Base-by-base conservation (phyloP, 495 filamentous ascomycete species). In the Penicillium nucicola region DNA sequence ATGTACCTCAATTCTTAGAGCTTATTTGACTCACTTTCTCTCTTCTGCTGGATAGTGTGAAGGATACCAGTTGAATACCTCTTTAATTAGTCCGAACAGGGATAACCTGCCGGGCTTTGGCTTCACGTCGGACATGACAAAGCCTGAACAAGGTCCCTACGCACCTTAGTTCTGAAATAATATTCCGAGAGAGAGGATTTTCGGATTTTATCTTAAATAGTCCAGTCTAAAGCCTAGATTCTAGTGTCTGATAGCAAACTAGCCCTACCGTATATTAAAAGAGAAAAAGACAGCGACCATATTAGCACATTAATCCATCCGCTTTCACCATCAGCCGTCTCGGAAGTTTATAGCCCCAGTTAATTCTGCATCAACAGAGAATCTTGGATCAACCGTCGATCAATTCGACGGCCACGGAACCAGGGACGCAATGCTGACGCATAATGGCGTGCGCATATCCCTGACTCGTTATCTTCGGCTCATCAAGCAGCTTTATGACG, bases 1-100 rank as follows among this genome's bases (percentile, higher is more conserved):
- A 19, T 7, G 1, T 17, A 28, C 2, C 20, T 33, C 3, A 2
- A 38, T 32, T 22, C 28, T 22, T 14, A 31, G 12, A 15, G 15
- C 8, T 9, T n/a, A 17, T 22, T 1, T 22, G 22, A 45, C 62
- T 64, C 13, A 72, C 71, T 64, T 75, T 45, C 72, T 60, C 41
- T 77, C 74, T 25, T 72, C 67, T 0, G 55, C 42, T 3, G 72
- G 68, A 60, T 76, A 76, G 0, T 48, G 17, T 14, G 71, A 69
- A 0, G 74, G 72, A 55, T 77, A 77, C 74, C 72, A 77, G 48
- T 74, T 77, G 53, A 77, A 75, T 0, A 77, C 55, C 52, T 77
- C 74, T 23, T 77, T 77, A 32, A 76, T 41, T 7, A 74, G 47
- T 9, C 67, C 65, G 1, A 52, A 48, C 14, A 64, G 48, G 7